Evolutionary conservation across 345 rosid genomes (phyloP).

Genomic region (Camelina laxa): DNA sequence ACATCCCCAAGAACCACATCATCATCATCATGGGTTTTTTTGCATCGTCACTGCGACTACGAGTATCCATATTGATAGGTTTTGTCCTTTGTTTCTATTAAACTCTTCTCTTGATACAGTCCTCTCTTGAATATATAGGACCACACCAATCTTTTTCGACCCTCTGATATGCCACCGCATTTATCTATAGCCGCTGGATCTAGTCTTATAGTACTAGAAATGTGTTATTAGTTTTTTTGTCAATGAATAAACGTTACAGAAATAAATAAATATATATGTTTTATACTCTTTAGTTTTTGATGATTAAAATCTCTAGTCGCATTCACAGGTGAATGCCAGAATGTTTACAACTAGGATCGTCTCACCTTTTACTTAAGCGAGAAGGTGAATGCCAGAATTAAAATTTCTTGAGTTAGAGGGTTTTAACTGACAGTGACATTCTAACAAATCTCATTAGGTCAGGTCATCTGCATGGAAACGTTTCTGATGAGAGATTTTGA

Average conservation of each 20-base stretch:
- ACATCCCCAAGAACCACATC: slow-evolving; percentile 32
- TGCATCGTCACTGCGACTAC: neutral
- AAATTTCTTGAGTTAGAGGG: slow-evolving; percentile 39
- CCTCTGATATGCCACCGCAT: slow-evolving; percentile 26
- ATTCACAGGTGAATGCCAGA: slow-evolving; percentile 27
- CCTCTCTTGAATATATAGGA: slow-evolving; percentile 15
- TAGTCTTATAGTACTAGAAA: neutral
- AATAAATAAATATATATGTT: neutral
- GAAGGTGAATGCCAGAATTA: neutral
- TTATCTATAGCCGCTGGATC: slow-evolving; percentile 15
- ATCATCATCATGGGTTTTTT: slow-evolving; percentile 17
- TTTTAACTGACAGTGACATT: slow-evolving; percentile 42
- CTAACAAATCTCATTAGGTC: slow-evolving; percentile 44
- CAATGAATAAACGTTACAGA: neutral
- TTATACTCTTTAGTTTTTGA: neutral
- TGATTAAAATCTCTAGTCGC: slow-evolving; percentile 12
- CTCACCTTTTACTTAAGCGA: slow-evolving; percentile 31
- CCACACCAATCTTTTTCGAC: slow-evolving; percentile 15
- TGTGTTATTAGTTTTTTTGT: neutral
- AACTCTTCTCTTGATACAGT: slow-evolving; percentile 10
- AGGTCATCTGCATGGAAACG: slow-evolving; percentile 39
- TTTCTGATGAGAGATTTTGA: neutral
- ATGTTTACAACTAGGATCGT: slow-evolving; percentile 29
- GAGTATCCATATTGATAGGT: slow-evolving; percentile 3
- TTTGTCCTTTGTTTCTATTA: neutral